Percentiles rank a stretch among this genome's conserved stretches.
These are phyloP conservation scores for Iris pallida DNA, from an alignment of 116 monocot species.

Conservation along the genomic window DNA sequence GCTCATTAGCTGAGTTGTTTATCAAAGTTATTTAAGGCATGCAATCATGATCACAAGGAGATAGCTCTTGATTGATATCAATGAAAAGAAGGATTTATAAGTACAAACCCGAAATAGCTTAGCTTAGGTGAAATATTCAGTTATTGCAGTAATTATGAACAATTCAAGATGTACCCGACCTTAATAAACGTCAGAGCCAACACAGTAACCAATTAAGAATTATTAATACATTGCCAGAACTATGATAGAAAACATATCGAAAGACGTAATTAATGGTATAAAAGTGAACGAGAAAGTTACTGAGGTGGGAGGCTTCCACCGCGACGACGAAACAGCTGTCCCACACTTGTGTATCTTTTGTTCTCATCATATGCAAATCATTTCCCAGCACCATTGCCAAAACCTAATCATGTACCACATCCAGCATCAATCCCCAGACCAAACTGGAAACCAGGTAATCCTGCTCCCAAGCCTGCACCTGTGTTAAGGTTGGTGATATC, in stretches of 20 bases:
- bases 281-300: conserved; percentile 26
- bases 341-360: conserved; percentile 51
- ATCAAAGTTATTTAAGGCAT: no score
- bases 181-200: neutral
- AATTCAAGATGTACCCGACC: neutral
- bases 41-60: no score
- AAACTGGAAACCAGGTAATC: conserved; percentile 63
- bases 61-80: neutral
- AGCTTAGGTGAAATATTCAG: neutral
- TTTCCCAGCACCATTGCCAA: conserved; percentile 70
- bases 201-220: neutral
- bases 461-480: conserved; percentile 69
- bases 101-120: neutral
- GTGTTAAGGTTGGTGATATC: neutral
- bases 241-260: neutral
- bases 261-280: neutral
- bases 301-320: conserved; percentile 15
- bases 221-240: neutral
- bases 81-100: neutral
- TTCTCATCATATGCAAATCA: conserved; percentile 58
- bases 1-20: no score
- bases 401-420: conserved; percentile 72
- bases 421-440: conserved; percentile 72
- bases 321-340: conserved; percentile 34
- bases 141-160: neutral